Conservation (phyloP, 495 filamentous ascomycete species). For the Aspergillus ostianus region DNA sequence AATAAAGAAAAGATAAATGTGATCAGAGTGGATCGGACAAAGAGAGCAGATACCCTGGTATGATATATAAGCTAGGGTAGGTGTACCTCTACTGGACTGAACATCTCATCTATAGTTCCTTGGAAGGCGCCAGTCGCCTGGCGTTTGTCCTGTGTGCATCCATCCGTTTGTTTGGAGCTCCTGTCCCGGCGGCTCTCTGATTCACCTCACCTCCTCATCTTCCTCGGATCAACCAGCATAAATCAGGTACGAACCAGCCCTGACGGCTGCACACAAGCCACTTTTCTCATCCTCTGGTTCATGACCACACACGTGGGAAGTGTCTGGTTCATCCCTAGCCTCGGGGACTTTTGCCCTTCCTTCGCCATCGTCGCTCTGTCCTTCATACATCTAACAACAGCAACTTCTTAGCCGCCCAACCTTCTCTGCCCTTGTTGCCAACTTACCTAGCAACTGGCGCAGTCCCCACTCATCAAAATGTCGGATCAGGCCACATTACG, state of each 20-base stretch:
- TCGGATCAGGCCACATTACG: conserved; percentile 83
- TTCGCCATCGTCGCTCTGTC: background rate
- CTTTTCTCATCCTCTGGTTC: background rate
- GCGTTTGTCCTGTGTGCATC: too few relatives aligned
- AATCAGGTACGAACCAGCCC: background rate
- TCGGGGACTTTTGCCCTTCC: background rate
- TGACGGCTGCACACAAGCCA: too few relatives aligned
- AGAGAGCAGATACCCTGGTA: too few relatives aligned
- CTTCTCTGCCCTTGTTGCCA: background rate
- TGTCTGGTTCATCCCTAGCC: background rate
- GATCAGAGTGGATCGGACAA: too few relatives aligned
- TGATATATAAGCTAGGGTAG: too few relatives aligned
- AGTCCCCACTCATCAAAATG: conserved; percentile 46
- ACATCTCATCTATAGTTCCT: background rate
- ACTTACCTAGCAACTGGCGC: background rate
- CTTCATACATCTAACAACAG: background rate
- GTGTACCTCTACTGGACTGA: too few relatives aligned
- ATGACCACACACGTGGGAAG: too few relatives aligned
- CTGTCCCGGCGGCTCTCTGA: background rate
- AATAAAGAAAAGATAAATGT: too few relatives aligned
- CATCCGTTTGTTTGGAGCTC: background rate
- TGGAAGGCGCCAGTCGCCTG: background rate
- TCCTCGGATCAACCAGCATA: background rate
- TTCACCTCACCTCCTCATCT: background rate
- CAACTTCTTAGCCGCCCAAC: background rate